phyloP scores from a whole-genome alignment of 2,329 filamentous ascomycete genomes.

The Phyllosticta paracitricarpa region DNA sequence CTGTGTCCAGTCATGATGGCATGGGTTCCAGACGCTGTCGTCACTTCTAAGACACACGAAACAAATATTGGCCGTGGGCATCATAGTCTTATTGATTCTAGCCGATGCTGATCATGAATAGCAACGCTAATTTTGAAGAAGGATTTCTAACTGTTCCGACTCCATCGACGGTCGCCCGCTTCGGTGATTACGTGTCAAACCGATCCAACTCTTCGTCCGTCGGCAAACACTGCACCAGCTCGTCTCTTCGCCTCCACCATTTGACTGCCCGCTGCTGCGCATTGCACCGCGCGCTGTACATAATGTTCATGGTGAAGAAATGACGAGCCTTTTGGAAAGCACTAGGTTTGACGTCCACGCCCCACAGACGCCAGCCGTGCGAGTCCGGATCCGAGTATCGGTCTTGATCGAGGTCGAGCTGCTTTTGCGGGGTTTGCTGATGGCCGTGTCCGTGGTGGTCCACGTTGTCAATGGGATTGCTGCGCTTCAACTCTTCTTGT shows the following conservation, averaged over 20 bases:
- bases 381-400: background rate
- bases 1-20: too few relatives aligned
- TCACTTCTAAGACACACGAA: too few relatives aligned
- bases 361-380: background rate
- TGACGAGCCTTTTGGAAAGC: background rate
- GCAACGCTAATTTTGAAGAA: background rate
- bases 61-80: too few relatives aligned
- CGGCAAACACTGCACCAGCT: conserved; percentile 6
- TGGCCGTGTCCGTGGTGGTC: background rate
- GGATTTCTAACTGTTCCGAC: background rate
- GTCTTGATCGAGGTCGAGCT: background rate
- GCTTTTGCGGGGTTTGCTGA: background rate
- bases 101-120: too few relatives aligned
- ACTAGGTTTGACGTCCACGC: background rate
- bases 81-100: too few relatives aligned
- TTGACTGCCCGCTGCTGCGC: background rate
- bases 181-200: background rate
- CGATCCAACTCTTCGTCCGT: conserved; percentile 8
- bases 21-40: too few relatives aligned
- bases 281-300: conserved; percentile 9
- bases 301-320: conserved; percentile 6
- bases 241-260: too few relatives aligned
- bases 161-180: background rate
- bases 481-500: background rate
- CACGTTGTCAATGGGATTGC: background rate